These are phyloP conservation scores for Carex kokanica DNA, from an alignment of 176 grass and related monocot genomes.

Conservation along the genomic window DNA sequence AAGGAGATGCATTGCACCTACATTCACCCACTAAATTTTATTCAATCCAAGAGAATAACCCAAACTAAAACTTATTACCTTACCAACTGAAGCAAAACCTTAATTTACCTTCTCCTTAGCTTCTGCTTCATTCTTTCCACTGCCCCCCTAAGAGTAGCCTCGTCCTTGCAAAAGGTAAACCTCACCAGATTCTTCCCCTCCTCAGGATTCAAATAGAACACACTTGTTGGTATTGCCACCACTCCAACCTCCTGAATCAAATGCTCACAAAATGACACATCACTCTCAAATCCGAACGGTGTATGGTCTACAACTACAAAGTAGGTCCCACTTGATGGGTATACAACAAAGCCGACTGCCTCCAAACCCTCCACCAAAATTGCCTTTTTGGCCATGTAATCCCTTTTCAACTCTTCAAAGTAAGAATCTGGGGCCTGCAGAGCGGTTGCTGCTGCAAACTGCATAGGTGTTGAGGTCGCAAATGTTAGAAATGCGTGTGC, in stretches of 20 bases:
- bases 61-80: constrained; percentile 9
- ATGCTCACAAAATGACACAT: constrained; percentile 85
- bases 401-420: constrained; percentile 69
- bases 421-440: constrained; percentile 67
- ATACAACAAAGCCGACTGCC: constrained; percentile 73
- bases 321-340: constrained; percentile 89
- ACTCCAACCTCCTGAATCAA: constrained; percentile 84
- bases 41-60: background rate
- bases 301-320: constrained; percentile 92
- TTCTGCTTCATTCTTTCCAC: constrained; percentile 85
- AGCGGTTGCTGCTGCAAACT: constrained; percentile 58
- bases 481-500: constrained; percentile 96
- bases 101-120: constrained; percentile 53
- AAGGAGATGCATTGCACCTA: background rate
- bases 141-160: constrained; percentile 64
- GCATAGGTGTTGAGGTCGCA: constrained; percentile 87
- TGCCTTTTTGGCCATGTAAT: constrained; percentile 68
- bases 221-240: constrained; percentile 80
- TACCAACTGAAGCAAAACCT: background rate
- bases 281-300: constrained; percentile 74
- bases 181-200: constrained; percentile 95
- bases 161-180: constrained; percentile 97
- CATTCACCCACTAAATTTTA: background rate
- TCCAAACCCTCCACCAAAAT: constrained; percentile 71
- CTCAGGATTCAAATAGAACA: constrained; percentile 90